These are phyloP conservation scores for Cercospora zeae-maydis DNA, from an alignment of 2,329 filamentous ascomycete genomes.

Conservation along the genomic window DNA sequence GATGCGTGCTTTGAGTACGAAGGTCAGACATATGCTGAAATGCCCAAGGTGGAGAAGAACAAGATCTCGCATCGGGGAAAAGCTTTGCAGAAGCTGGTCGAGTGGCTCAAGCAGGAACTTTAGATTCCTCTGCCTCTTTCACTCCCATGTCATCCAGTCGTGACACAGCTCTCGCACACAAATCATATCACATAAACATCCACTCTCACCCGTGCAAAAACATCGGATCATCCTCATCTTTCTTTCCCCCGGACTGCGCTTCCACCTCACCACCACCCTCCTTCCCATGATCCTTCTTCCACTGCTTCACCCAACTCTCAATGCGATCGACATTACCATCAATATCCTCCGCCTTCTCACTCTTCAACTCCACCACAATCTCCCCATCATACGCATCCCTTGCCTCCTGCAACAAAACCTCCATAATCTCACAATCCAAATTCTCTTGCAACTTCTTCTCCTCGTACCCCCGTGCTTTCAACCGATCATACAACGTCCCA, in stretches of 20 bases:
- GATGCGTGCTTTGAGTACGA: conserved; percentile 94
- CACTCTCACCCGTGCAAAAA: conserved; percentile 35
- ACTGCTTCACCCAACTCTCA: conserved; percentile 74
- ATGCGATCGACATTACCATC: conserved; percentile 84
- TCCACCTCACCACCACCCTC: conserved; percentile 29
- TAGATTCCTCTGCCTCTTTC: conserved; percentile 11
- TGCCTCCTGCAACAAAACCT: conserved; percentile 87
- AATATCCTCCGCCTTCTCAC: conserved; percentile 77
- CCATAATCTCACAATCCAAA: conserved; percentile 95
- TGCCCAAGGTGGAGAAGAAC: conserved; percentile 86
- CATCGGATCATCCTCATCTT: conserved; percentile 36
- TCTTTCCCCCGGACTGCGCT: conserved; percentile 28
- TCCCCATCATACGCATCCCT: conserved; percentile 79
- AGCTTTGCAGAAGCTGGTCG: conserved; percentile 80
- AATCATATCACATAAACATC: not conserved
- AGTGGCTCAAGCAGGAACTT: conserved; percentile 56
- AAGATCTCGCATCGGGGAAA: conserved; percentile 85
- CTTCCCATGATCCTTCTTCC: conserved; percentile 65
- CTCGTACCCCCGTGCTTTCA: conserved; percentile 73
- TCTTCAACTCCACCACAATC: conserved; percentile 83
- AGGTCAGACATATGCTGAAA: conserved; percentile 90
- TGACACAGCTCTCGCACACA: not conserved
- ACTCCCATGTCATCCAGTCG: not conserved
- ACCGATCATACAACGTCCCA: conserved; percentile 75
- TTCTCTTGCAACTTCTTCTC: conserved; percentile 93